Evolutionary conservation across 2,329 filamentous ascomycete genomes (phyloP).

Genomic region (Penicillium capsulatum): DNA sequence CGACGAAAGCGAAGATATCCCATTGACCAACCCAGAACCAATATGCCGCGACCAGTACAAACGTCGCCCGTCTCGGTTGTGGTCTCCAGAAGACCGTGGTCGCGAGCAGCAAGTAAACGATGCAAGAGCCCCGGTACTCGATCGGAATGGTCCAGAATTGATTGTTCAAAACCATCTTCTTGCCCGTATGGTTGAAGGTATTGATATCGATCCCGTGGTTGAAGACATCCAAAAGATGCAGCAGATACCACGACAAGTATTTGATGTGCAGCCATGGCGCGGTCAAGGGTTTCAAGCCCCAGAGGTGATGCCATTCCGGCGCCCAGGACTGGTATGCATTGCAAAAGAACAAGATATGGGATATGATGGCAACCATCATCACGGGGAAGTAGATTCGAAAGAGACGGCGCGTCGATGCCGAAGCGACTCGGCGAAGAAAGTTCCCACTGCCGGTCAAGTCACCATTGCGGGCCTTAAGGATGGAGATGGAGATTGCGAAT

Average conservation of each 20-base stretch:
- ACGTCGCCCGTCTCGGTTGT: conserved; percentile 9
- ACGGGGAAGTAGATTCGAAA: conserved; percentile 33
- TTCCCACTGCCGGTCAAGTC: background rate
- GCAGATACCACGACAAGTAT: conserved; percentile 10
- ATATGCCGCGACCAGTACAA: conserved; percentile 11
- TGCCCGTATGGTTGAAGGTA: conserved; percentile 8
- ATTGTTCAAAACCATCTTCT: conserved; percentile 10
- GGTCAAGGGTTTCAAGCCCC: conserved; percentile 9
- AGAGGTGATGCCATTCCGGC: conserved; percentile 1
- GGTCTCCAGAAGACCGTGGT: conserved; percentile 19
- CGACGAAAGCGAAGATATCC: conserved; percentile 17
- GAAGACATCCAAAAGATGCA: conserved; percentile 10
- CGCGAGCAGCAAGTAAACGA: conserved; percentile 19
- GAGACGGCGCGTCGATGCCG: conserved; percentile 26
- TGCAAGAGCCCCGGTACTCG: conserved; percentile 22
- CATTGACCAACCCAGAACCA: conserved; percentile 23
- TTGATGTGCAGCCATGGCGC: conserved; percentile 13
- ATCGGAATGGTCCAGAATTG: conserved; percentile 27
- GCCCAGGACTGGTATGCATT: conserved; percentile 15
- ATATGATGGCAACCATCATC: conserved; percentile 20
- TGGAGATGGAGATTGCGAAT: conserved; percentile 53
- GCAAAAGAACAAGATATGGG: conserved; percentile 18
- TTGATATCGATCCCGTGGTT: background rate
- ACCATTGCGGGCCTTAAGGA: conserved; percentile 37
- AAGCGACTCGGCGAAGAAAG: conserved; percentile 12